Evolutionary conservation across 1,284 basidiomycete species (phyloP).

Genomic region (Anthracocystis walkeri): DNA sequence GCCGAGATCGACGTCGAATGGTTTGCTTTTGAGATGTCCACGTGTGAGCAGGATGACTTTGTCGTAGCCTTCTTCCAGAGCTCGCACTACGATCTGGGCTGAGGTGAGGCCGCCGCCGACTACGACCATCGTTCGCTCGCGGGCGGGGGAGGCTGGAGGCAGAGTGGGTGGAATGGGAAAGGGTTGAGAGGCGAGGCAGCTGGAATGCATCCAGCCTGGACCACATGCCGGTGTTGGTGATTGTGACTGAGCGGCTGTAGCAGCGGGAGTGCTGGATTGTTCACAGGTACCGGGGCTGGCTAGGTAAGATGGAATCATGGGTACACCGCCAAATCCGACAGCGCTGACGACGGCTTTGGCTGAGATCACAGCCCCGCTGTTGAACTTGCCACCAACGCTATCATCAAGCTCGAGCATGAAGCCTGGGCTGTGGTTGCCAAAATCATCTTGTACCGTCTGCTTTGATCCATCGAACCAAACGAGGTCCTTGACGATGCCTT

Average conservation of each 20-base stretch:
- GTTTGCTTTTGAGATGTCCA: constrained; percentile 67
- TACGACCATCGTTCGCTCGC: constrained; percentile 51
- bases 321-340: constrained; percentile 64
- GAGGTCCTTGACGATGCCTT: constrained; percentile 27
- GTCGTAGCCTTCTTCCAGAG: constrained; percentile 58
- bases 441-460: constrained; percentile 28
- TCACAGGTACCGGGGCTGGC: not conserved
- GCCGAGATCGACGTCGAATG: constrained; percentile 65
- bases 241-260: not conserved
- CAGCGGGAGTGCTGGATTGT: not conserved
- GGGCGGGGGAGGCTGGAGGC: constrained; percentile 25
- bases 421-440: constrained; percentile 32
- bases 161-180: constrained; percentile 38
- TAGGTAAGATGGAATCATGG: constrained; percentile 56
- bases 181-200: constrained; percentile 55
- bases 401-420: constrained; percentile 40
- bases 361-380: constrained; percentile 15
- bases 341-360: constrained; percentile 64
- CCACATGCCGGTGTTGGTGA: constrained; percentile 20
- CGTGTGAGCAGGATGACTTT: constrained; percentile 67
- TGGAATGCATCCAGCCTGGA: constrained; percentile 68
- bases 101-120: constrained; percentile 70
- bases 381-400: not conserved
- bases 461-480: constrained; percentile 40
- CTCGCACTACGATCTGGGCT: constrained; percentile 68